These are phyloP conservation scores for Trapa incisa DNA, from an alignment of 345 rosid species.

Conservation along the genomic window DNA sequence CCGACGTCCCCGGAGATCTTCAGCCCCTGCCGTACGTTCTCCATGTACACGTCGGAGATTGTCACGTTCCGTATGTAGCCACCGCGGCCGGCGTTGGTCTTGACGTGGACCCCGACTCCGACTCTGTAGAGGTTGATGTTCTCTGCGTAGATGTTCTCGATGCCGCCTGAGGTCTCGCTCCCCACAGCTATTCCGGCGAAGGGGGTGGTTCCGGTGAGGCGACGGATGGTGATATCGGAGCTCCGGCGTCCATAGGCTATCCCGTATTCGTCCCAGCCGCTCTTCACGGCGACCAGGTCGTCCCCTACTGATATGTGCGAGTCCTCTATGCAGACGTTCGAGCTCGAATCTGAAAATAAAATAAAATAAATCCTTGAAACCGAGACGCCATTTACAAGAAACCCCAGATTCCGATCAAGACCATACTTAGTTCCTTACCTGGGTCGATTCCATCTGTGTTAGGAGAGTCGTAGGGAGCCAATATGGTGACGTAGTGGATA, in stretches of 20 bases:
- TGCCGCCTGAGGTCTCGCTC: conserved; percentile 50
- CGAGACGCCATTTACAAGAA: too few relatives aligned
- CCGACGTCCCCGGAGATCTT: conserved; percentile 29
- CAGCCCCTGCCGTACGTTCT: conserved; percentile 23
- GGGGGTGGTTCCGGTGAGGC: conserved; percentile 23
- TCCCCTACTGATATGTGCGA: conserved; percentile 36
- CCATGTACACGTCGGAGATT: conserved; percentile 21
- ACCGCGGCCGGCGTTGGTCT: conserved; percentile 42
- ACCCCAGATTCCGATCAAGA: too few relatives aligned
- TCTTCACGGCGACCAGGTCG: conserved; percentile 40
- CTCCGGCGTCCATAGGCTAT: conserved; percentile 31
- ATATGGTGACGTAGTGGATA: conserved; percentile 26
- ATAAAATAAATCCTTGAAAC: too few relatives aligned
- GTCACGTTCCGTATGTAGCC: conserved; percentile 33
- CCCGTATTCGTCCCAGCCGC: conserved; percentile 60
- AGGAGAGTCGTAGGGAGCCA: conserved; percentile 34
- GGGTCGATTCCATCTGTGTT: conserved; percentile 40
- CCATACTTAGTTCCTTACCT: conserved; percentile 11
- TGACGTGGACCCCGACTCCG: conserved; percentile 27
- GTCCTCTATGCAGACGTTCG: conserved; percentile 39
- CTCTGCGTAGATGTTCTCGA: conserved; percentile 24
- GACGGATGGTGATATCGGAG: conserved; percentile 27
- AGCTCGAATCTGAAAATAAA: conserved; percentile 34
- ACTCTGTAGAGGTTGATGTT: conserved; percentile 19
- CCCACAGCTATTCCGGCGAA: conserved; percentile 43